Base-by-base conservation (phyloP, 345 rosid genomes). In the Citrus hindsii region DNA sequence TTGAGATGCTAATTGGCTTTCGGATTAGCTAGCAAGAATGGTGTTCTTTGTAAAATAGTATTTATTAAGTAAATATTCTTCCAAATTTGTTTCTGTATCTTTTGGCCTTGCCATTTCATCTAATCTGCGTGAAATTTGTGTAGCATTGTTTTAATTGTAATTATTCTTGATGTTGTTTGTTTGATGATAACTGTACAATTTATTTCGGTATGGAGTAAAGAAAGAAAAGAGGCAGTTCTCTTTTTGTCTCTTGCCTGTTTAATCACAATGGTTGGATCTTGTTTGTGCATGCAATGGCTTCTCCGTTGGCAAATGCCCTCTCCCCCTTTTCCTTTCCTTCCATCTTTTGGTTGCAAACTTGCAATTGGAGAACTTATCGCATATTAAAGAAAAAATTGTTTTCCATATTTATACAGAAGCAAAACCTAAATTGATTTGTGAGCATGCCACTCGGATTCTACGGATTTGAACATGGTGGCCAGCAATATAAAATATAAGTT, bases 31-130 rank as follows among this genome's bases (percentile, higher is more conserved):
- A 77, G 82, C 33, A 76, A 72, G 82, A 58, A 77, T 79, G 24
- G 76, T 81, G 77, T 65, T 80, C 78, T 62, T 76, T 84, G 88
- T 84, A 84, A 79, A 81, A 81, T 79, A 46, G 62, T 76, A 28
- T 67, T 35, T 66, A 27, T 66, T 66, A 76, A 76, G 88, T 83
- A 83, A 76, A 85, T 88, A 86, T 82, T 83, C 85, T 82, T 84
- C 78, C 62, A 59, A 66, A 75, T 74, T 75, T 69, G 83, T 70
- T 78, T 22, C 5, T 79, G 77, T 82, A 76, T 51, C 67, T 79
- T 60, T 67, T 53, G 22, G 70, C 38, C 37, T 13, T 48, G 42
- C 16, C n/a, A 21, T 9, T 4, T 66, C 22, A 33, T 21, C 42
- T 35, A 42, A 83, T 33, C 25, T 67, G 70, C 76, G 74, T 58